These are phyloP conservation scores for Apophysomyces ossiformis DNA, from an alignment of 371 early-diverging fungal genomes.

Conservation along the genomic window DNA sequence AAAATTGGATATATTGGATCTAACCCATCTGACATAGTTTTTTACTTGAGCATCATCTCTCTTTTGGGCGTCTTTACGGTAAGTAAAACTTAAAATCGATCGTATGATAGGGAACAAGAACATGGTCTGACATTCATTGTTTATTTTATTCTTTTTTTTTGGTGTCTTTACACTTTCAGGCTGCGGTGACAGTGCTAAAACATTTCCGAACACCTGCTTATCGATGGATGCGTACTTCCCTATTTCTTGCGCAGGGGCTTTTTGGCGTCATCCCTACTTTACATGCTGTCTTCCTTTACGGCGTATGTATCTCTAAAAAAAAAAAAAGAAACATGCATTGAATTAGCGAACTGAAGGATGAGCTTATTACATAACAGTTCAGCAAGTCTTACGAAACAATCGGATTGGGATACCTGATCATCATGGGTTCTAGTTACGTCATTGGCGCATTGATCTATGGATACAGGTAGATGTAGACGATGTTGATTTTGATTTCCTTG, in stretches of 20 bases:
- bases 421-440: slow-evolving; percentile 81
- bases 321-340: background rate
- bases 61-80: slow-evolving; percentile 18
- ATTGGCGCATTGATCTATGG: slow-evolving; percentile 88
- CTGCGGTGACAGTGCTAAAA: slow-evolving; percentile 59
- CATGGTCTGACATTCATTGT: no score
- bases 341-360: background rate
- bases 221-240: slow-evolving; percentile 75
- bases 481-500: background rate
- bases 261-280: slow-evolving; percentile 78
- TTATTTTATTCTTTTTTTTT: background rate
- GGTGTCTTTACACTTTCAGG: slow-evolving; percentile 30
- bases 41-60: slow-evolving; percentile 4
- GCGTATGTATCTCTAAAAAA: slow-evolving; percentile 58
- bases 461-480: slow-evolving; percentile 36
- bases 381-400: slow-evolving; percentile 58
- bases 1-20: background rate
- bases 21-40: background rate
- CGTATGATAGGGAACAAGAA: no score
- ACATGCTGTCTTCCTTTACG: slow-evolving; percentile 73
- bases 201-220: slow-evolving; percentile 77
- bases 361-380: slow-evolving; percentile 21
- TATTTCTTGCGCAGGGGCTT: slow-evolving; percentile 83
- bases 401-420: slow-evolving; percentile 61
- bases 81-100: background rate